Evolutionary conservation across 2,329 filamentous ascomycete genomes (phyloP).

Genomic region (Pestalotiopsis sp.): DNA sequence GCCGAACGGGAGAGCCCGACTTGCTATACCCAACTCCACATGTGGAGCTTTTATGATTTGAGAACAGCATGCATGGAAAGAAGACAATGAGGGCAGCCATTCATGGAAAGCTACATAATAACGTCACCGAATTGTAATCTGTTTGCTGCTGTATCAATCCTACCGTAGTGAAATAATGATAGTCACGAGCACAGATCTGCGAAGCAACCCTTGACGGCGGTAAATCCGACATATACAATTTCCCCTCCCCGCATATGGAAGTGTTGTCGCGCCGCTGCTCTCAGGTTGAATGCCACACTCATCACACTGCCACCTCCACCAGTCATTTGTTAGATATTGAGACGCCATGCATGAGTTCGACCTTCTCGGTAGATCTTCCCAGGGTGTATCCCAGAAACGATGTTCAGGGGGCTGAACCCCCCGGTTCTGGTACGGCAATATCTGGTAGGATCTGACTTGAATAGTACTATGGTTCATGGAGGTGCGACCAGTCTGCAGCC

Average conservation of each 20-base stretch:
- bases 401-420: background rate
- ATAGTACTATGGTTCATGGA: background rate
- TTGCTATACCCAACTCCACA: too few relatives aligned
- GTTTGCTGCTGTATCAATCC: too few relatives aligned
- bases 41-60: too few relatives aligned
- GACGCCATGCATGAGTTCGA: background rate
- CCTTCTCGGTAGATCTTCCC: background rate
- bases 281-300: background rate
- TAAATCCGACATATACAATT: background rate
- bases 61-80: too few relatives aligned
- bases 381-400: background rate
- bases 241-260: background rate
- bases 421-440: background rate
- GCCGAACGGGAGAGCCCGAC: too few relatives aligned
- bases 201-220: background rate
- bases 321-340: background rate
- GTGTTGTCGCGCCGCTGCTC: background rate
- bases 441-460: background rate
- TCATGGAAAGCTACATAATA: too few relatives aligned
- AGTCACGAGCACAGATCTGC: slow-evolving; percentile 2
- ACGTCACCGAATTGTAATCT: too few relatives aligned
- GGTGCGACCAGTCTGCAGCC: background rate
- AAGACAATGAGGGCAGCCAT: too few relatives aligned
- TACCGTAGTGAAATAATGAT: background rate
- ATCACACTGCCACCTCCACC: background rate